phyloP scores from a whole-genome alignment of 257 asterid genomes.

The Penstemon newberryi region DNA sequence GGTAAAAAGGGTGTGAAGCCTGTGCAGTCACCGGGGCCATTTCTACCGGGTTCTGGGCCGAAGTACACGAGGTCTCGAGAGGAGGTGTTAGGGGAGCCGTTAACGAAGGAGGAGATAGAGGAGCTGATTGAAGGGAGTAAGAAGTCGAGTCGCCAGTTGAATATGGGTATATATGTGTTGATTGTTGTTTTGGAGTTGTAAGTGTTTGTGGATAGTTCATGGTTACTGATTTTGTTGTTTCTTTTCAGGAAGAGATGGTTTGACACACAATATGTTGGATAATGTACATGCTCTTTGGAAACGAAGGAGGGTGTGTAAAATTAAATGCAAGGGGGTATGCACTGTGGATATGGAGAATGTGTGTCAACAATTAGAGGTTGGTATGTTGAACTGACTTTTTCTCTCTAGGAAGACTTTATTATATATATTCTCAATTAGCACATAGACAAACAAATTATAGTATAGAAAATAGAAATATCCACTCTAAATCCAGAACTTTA shows the following conservation, averaged over 20 bases:
- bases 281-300: constrained; percentile 95
- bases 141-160: constrained; percentile 65
- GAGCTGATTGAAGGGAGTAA: constrained; percentile 54
- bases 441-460: background rate
- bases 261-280: constrained; percentile 95
- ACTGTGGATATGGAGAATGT: constrained; percentile 92
- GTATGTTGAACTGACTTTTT: constrained; percentile 41
- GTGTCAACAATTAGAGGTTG: constrained; percentile 80
- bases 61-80: constrained; percentile 67
- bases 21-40: constrained; percentile 95
- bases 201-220: background rate
- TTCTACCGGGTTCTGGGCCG: constrained; percentile 77
- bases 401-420: constrained; percentile 9
- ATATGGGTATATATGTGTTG: constrained; percentile 55
- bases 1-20: constrained; percentile 92
- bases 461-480: background rate
- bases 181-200: background rate
- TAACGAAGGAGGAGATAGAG: constrained; percentile 66
- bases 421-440: background rate
- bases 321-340: constrained; percentile 95
- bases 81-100: constrained; percentile 75
- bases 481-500: background rate
- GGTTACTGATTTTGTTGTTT: background rate
- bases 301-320: constrained; percentile 82
- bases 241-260: constrained; percentile 83